Evolutionary conservation across 441 rosid genomes (phyloP).

Genomic region (Aquilaria agallochum): DNA sequence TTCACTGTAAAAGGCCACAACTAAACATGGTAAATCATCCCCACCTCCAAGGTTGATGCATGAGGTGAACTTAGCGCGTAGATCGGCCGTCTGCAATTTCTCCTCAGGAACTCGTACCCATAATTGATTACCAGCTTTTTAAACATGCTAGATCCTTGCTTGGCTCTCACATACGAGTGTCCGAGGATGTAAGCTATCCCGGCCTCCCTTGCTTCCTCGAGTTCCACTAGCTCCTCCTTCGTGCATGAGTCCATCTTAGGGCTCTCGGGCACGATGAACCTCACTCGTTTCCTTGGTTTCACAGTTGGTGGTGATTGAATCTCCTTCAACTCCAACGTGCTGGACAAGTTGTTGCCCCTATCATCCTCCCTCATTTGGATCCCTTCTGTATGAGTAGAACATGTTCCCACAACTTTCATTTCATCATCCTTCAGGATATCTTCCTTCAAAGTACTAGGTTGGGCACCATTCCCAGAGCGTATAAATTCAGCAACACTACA

Average conservation of each 20-base stretch:
- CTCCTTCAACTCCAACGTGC: constrained; percentile 58
- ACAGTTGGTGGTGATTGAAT: constrained; percentile 44
- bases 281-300: constrained; percentile 58
- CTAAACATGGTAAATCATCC: constrained; percentile 79
- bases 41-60: constrained; percentile 90
- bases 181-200: constrained; percentile 92
- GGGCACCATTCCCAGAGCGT: constrained; percentile 41
- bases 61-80: constrained; percentile 55
- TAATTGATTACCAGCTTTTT: constrained; percentile 64
- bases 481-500: constrained; percentile 87
- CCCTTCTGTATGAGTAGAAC: constrained; percentile 58
- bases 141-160: constrained; percentile 70
- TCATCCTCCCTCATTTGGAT: constrained; percentile 54
- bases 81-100: constrained; percentile 63
- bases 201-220: constrained; percentile 81
- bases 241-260: constrained; percentile 57
- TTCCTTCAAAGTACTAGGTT: constrained; percentile 15
- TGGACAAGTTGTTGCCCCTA: constrained; percentile 32
- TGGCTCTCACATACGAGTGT: constrained; percentile 76
- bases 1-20: neutral
- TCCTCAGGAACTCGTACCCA: constrained; percentile 83
- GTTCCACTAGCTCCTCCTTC: constrained; percentile 68
- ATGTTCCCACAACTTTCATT: constrained; percentile 88
- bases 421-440: constrained; percentile 39
- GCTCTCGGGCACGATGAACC: constrained; percentile 76